These are phyloP conservation scores for Monosporascus sp. DNA, from an alignment of 2,329 filamentous ascomycete species.

Conservation along the genomic window DNA sequence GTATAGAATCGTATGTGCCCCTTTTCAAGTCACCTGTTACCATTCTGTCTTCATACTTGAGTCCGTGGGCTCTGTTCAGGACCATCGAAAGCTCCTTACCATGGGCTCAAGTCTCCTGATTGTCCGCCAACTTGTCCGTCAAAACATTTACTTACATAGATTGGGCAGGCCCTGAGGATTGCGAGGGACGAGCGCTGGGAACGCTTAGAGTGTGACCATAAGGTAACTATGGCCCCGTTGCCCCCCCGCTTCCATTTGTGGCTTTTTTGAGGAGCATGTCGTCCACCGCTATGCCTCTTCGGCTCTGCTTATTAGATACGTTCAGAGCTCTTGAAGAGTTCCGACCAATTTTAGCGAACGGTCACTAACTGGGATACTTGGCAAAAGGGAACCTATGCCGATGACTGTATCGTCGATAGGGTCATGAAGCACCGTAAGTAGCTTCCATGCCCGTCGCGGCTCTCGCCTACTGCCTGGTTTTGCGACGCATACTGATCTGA, in stretches of 20 bases:
- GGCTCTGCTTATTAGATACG: no score
- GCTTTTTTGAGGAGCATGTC: no score
- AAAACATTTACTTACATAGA: not conserved
- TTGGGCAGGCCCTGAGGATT: constrained; percentile 59
- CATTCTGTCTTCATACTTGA: no score
- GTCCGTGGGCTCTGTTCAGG: no score
- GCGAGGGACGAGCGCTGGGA: constrained; percentile 88
- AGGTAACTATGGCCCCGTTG: constrained; percentile 27
- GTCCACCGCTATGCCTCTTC: no score
- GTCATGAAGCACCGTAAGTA: constrained; percentile 54
- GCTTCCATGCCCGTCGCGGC: not conserved
- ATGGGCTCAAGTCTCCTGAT: constrained; percentile 73
- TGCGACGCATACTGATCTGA: not conserved
- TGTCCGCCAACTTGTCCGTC: not conserved
- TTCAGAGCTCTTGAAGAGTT: no score
- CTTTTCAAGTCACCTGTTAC: no score
- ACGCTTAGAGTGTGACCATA: constrained; percentile 82
- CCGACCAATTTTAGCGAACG: no score
- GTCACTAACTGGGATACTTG: no score
- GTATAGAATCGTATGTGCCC: not conserved
- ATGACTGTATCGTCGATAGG: constrained; percentile 78
- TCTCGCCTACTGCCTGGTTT: not conserved
- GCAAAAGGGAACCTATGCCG: constrained; percentile 52
- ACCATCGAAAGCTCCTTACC: no score
- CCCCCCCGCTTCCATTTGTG: no score